Conservation (phyloP, 2,329 filamentous ascomycete genomes). For the Fusarium euwallaceae region DNA sequence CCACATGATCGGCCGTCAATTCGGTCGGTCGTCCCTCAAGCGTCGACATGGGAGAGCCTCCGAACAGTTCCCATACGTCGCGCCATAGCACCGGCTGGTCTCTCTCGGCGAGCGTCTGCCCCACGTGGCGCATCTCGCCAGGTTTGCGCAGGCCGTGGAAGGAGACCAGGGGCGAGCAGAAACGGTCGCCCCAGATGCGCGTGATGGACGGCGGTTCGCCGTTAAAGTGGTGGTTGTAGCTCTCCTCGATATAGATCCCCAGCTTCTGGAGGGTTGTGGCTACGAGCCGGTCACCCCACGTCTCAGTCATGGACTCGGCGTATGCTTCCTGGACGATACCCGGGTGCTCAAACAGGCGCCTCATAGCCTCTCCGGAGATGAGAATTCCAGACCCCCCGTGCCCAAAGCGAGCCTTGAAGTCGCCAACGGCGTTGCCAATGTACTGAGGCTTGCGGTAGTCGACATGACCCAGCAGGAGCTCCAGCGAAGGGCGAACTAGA, state of each 20-base stretch:
- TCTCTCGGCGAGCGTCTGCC: conserved; percentile 55
- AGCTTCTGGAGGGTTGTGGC: conserved; percentile 66
- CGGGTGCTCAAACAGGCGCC: conserved; percentile 59
- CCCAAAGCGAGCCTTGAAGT: conserved; percentile 67
- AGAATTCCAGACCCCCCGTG: conserved; percentile 69
- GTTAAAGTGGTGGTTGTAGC: conserved; percentile 67
- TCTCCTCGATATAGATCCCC: conserved; percentile 68
- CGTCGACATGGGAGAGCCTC: conserved; percentile 54
- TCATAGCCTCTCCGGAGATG: conserved; percentile 65
- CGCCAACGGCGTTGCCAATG: conserved; percentile 69
- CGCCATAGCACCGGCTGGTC: conserved; percentile 62
- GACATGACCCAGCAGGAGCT: conserved; percentile 62
- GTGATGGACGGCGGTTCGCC: conserved; percentile 65
- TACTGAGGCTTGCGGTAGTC: conserved; percentile 62
- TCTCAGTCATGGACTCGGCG: conserved; percentile 62
- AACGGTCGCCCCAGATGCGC: conserved; percentile 62
- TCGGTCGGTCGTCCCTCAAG: conserved; percentile 55
- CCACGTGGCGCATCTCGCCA: conserved; percentile 61
- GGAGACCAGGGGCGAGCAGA: conserved; percentile 67
- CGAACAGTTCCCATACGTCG: conserved; percentile 64
- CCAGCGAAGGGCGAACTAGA: conserved; percentile 63
- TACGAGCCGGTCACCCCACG: conserved; percentile 67
- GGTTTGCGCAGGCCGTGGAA: conserved; percentile 64
- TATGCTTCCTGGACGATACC: conserved; percentile 60
- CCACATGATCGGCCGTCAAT: conserved; percentile 63